These are phyloP conservation scores for Suhomyces coccinellae DNA, from an alignment of 1,139 yeast species.

Conservation along the genomic window DNA sequence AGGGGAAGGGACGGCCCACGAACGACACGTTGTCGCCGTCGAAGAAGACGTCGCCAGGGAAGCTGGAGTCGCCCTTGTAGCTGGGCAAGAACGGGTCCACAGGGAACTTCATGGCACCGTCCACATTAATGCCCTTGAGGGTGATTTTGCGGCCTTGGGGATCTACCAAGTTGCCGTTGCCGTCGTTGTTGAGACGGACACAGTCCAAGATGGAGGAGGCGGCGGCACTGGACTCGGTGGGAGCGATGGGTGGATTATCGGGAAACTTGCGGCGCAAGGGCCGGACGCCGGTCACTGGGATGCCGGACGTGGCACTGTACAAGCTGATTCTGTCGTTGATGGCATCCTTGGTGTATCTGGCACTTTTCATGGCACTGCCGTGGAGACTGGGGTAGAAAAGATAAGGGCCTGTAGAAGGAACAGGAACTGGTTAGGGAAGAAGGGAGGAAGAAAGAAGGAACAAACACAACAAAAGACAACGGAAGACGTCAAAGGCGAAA, in stretches of 20 bases:
- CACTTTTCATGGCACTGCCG: conserved; percentile 19
- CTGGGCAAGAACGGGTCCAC: conserved; percentile 55
- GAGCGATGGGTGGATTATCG: conserved; percentile 22
- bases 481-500: background rate
- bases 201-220: conserved; percentile 28
- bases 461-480: background rate
- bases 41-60: conserved; percentile 50
- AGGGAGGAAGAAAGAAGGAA: background rate
- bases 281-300: conserved; percentile 30
- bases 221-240: conserved; percentile 10
- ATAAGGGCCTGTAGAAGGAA: background rate
- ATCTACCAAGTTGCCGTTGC: conserved; percentile 62
- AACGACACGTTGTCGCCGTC: conserved; percentile 75
- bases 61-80: conserved; percentile 47
- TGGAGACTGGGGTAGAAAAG: no score
- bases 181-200: conserved; percentile 33
- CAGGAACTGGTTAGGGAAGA: background rate
- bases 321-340: conserved; percentile 34
- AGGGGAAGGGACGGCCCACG: conserved; percentile 78
- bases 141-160: conserved; percentile 56
- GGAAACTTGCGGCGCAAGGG: conserved; percentile 27
- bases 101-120: conserved; percentile 77
- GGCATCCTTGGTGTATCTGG: conserved; percentile 31
- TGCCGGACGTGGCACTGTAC: conserved; percentile 29
- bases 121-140: conserved; percentile 81